Conservation (phyloP, 2,329 filamentous ascomycete genomes). For the Botrytis cinerea region DNA sequence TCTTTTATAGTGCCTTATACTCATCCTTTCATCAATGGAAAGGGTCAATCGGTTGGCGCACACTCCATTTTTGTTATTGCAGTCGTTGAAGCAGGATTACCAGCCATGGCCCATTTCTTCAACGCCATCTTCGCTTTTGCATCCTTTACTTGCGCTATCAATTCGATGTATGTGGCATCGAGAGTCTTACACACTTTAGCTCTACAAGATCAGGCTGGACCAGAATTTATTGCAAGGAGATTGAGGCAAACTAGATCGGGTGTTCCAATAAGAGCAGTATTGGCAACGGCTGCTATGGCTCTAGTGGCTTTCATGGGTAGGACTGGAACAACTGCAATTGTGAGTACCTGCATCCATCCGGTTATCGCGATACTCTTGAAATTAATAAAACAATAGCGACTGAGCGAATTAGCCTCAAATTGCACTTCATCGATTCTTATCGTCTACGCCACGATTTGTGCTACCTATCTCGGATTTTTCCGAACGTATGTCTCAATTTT, state of each 20-base stretch:
- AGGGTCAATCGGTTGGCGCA: constrained; percentile 42
- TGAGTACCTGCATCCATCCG: constrained; percentile 32
- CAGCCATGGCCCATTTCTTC: constrained; percentile 37
- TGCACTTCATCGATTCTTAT: constrained; percentile 46
- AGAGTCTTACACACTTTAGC: constrained; percentile 45
- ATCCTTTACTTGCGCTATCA: constrained; percentile 44
- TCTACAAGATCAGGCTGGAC: constrained; percentile 44
- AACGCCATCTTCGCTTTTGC: constrained; percentile 46
- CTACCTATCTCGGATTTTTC: constrained; percentile 46
- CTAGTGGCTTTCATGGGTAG: constrained; percentile 46
- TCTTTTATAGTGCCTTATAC: constrained; percentile 44
- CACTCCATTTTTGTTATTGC: constrained; percentile 46
- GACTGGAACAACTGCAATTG: constrained; percentile 43
- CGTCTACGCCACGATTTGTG: constrained; percentile 46
- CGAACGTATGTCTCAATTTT: constrained; percentile 39
- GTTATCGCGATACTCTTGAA: not conserved
- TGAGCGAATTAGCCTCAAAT: constrained; percentile 45
- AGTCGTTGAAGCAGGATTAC: constrained; percentile 44
- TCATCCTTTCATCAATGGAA: constrained; percentile 47
- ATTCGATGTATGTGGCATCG: constrained; percentile 45
- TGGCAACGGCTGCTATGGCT: constrained; percentile 46
- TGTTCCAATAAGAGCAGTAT: constrained; percentile 45
- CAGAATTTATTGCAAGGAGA: constrained; percentile 46
- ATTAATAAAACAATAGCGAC: constrained; percentile 37
- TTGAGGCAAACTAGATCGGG: constrained; percentile 44